phyloP scores from a whole-genome alignment of 208 protist species.

The Tritrichomonas foetus region DNA sequence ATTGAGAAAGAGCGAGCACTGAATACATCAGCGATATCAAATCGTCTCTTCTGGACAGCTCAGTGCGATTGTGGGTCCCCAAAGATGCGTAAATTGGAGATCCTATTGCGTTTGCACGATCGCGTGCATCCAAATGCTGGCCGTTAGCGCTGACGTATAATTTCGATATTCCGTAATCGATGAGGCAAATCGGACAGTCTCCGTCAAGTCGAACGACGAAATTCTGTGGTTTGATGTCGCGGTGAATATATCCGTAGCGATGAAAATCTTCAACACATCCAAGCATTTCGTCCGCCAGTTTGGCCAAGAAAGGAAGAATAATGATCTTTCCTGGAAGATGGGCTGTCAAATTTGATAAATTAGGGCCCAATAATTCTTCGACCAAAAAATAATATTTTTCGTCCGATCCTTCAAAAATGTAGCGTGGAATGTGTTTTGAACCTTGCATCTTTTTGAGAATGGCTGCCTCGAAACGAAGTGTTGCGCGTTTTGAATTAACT shows the following conservation, averaged over 20 bases:
- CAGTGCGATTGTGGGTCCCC: neutral
- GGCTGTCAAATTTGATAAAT: neutral
- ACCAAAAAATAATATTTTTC: neutral
- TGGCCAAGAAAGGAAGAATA: neutral
- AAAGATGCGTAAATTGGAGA: neutral
- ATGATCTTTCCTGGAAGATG: neutral
- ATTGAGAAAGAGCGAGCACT: neutral
- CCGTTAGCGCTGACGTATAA: neutral
- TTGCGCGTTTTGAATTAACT: neutral
- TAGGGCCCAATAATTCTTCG: neutral
- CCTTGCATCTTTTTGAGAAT: neutral
- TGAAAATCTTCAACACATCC: neutral
- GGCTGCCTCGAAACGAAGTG: neutral
- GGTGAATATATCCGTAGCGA: neutral
- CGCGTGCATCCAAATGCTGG: neutral
- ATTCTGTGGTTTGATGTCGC: conserved; percentile 22
- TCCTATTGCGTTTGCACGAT: neutral
- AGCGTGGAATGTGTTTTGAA: neutral
- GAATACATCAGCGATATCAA: neutral
- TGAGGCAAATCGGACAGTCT: neutral
- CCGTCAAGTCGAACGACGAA: neutral
- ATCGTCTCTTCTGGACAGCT: neutral
- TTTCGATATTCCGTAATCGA: neutral
- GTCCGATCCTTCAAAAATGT: neutral
- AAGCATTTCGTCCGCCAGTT: neutral